Conservation (phyloP, 768 basidiomycete species). For the Leucogyrophana mollusca region DNA sequence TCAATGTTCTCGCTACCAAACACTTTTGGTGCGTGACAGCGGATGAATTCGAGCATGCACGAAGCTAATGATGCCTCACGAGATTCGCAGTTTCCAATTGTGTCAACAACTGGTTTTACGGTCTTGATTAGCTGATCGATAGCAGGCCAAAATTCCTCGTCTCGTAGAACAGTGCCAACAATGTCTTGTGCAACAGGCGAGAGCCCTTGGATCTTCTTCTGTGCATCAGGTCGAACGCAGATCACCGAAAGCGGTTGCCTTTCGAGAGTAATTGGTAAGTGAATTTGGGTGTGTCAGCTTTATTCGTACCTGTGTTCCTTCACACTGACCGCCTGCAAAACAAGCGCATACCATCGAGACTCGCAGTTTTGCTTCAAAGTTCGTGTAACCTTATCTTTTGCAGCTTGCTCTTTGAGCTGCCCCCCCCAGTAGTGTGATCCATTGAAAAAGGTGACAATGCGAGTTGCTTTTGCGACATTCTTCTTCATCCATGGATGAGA, state of each 20-base stretch:
- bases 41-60: constrained; percentile 35
- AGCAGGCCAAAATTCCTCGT: constrained; percentile 19
- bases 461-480: constrained; percentile 13
- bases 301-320: neutral
- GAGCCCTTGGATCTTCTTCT: constrained; percentile 12
- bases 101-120: constrained; percentile 32
- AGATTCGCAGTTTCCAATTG: constrained; percentile 31
- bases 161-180: constrained; percentile 16
- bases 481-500: constrained; percentile 18
- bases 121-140: constrained; percentile 26
- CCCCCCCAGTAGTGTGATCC: constrained; percentile 34
- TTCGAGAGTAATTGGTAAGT: neutral
- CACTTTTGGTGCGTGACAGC: too few species aligned
- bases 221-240: constrained; percentile 15
- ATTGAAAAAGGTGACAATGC: constrained; percentile 31
- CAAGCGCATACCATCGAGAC: constrained; percentile 23
- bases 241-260: constrained; percentile 7
- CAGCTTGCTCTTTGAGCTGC: constrained; percentile 22
- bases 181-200: constrained; percentile 22
- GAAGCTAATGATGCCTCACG: constrained; percentile 29
- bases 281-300: neutral
- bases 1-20: too few species aligned
- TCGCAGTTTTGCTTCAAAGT: constrained; percentile 23
- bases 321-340: constrained; percentile 22
- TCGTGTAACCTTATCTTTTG: constrained; percentile 9